Evolutionary conservation across 805 yeast species (phyloP).

Genomic region (Priceomyces castillae): DNA sequence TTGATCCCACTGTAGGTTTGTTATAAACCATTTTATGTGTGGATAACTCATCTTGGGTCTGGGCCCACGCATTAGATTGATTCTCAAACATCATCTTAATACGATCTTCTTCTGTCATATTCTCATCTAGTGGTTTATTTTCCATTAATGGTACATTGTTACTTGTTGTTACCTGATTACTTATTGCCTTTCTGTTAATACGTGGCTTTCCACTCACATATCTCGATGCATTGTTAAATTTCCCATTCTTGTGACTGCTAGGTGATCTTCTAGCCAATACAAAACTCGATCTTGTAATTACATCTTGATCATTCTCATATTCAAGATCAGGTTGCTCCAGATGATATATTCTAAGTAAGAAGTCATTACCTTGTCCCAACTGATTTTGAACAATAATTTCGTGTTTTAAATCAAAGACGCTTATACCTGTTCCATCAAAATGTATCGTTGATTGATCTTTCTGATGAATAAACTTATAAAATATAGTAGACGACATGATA

Average conservation of each 20-base stretch:
- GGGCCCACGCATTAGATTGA: constrained; percentile 93
- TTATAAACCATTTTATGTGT: constrained; percentile 73
- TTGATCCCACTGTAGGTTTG: constrained; percentile 37
- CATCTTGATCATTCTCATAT: constrained; percentile 83
- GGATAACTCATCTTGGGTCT: constrained; percentile 88
- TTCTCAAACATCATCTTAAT: constrained; percentile 88
- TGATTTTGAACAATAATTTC: constrained; percentile 82
- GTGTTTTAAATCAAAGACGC: constrained; percentile 90
- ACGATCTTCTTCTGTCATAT: constrained; percentile 76
- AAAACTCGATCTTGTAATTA: constrained; percentile 85
- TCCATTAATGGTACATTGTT: constrained; percentile 13
- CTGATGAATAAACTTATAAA: constrained; percentile 83
- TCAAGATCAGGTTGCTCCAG: constrained; percentile 57
- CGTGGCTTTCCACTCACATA: constrained; percentile 72
- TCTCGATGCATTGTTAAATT: constrained; percentile 58
- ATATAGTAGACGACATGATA: constrained; percentile 80
- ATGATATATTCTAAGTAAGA: constrained; percentile 69
- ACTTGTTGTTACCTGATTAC: constrained; percentile 21
- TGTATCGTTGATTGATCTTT: constrained; percentile 71
- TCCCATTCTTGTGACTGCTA: constrained; percentile 41
- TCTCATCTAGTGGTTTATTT: constrained; percentile 34
- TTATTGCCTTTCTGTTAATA: constrained; percentile 41
- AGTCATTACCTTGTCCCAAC: constrained; percentile 79
- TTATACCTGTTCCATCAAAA: constrained; percentile 95
- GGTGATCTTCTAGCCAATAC: constrained; percentile 83